phyloP scores from a whole-genome alignment of 345 rosid genomes.

The Arabidopsis suecica region DNA sequence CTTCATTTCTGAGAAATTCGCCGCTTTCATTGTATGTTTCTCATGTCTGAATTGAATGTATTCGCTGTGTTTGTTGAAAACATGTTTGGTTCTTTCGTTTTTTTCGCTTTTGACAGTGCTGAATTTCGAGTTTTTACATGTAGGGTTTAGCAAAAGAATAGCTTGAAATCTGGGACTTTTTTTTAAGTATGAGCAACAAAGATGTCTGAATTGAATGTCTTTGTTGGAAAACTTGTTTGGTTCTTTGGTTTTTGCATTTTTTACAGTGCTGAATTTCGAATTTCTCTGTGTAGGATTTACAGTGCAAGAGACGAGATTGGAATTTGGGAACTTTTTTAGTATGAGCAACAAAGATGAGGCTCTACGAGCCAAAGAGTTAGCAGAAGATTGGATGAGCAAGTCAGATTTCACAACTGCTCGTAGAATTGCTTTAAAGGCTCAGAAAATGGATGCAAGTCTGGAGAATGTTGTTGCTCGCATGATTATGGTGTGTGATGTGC shows the following conservation, averaged over 20 bases:
- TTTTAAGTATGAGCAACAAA: conserved; percentile 69
- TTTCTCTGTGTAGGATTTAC: conserved; percentile 19
- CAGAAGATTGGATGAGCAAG: conserved; percentile 65
- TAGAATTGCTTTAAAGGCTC: conserved; percentile 69
- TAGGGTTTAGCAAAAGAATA: conserved; percentile 12
- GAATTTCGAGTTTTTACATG: conserved; percentile 10
- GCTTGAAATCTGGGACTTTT: neutral
- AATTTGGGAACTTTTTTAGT: neutral
- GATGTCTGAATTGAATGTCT: conserved; percentile 48
- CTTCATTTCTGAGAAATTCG: conserved; percentile 2
- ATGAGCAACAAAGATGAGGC: conserved; percentile 99
- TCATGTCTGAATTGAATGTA: conserved; percentile 2
- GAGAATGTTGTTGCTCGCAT: conserved; percentile 69
- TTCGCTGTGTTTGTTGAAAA: neutral
- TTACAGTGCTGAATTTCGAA: conserved; percentile 11
- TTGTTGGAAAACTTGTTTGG: neutral
- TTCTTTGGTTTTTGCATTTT: neutral
- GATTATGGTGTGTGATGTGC: conserved; percentile 86
- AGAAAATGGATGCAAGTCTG: conserved; percentile 60
- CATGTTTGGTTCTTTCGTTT: neutral
- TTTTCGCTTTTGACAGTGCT: neutral
- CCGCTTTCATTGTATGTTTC: neutral
- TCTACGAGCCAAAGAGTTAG: conserved; percentile 69
- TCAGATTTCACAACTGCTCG: conserved; percentile 70
- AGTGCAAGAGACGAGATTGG: neutral